A percentile compares a stretch with the other conserved stretches of the same genome.
These are phyloP conservation scores for Blastobotrys peoriensis DNA, from an alignment of 805 yeast genomes.

Conservation along the genomic window DNA sequence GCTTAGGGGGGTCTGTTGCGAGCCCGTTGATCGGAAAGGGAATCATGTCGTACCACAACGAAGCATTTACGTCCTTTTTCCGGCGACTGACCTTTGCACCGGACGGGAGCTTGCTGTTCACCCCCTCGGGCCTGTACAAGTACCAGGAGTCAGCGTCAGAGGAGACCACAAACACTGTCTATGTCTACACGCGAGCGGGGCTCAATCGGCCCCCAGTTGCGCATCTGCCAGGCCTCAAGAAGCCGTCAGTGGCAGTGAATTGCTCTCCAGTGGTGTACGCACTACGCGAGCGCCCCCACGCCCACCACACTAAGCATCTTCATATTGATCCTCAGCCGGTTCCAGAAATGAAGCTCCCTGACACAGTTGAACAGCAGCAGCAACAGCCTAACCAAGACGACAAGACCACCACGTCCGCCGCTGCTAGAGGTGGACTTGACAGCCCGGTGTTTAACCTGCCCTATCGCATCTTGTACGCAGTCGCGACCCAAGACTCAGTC, in stretches of 20 bases:
- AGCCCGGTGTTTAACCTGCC: conserved; percentile 49
- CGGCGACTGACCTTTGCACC: conserved; percentile 82
- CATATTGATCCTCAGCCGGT: conserved; percentile 2
- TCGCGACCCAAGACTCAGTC: conserved; percentile 86
- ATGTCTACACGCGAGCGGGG: conserved; percentile 68
- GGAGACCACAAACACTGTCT: conserved; percentile 62
- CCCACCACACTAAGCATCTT: conserved; percentile 2
- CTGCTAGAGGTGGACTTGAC: not conserved
- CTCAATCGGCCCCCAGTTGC: conserved; percentile 66
- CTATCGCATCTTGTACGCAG: conserved; percentile 81
- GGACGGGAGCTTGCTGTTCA: conserved; percentile 74
- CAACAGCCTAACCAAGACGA: not conserved
- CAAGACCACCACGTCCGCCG: not conserved
- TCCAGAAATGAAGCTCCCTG: conserved; percentile 1
- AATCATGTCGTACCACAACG: conserved; percentile 68
- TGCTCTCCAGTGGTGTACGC: conserved; percentile 67
- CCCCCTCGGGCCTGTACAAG: conserved; percentile 69
- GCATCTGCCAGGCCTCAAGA: conserved; percentile 69
- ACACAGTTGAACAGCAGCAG: not conserved
- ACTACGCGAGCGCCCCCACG: conserved; percentile 21
- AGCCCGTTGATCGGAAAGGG: conserved; percentile 15
- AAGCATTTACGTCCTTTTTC: conserved; percentile 84
- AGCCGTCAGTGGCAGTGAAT: conserved; percentile 77
- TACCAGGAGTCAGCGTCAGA: conserved; percentile 26
- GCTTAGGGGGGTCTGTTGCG: conserved; percentile 5